Percentiles rank a stretch among this genome's conserved stretches.
These are phyloP conservation scores for Boletus sp. DNA, from an alignment of 1,284 basidiomycete species.

Conservation along the genomic window DNA sequence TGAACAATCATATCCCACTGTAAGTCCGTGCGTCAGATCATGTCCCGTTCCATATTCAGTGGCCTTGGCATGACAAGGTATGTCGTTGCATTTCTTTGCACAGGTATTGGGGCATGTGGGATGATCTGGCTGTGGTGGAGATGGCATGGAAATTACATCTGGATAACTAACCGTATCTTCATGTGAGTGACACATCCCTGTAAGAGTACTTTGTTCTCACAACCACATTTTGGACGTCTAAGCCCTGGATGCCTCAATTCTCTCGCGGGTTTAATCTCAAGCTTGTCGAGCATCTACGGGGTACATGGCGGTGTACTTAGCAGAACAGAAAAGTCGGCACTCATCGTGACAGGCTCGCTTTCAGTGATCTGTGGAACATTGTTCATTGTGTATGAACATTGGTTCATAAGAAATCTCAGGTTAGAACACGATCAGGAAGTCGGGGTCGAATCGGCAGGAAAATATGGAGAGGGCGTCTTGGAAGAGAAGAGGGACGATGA, in stretches of 20 bases:
- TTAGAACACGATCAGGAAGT: slow-evolving; percentile 41
- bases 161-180: slow-evolving; percentile 54
- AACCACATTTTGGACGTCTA: slow-evolving; percentile 1
- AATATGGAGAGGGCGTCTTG: slow-evolving; percentile 45
- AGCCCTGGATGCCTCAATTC: slow-evolving; percentile 55
- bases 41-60: slow-evolving; percentile 2
- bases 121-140: slow-evolving; percentile 57
- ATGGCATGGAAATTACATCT: slow-evolving; percentile 61
- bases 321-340: slow-evolving; percentile 39
- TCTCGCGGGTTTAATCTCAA: slow-evolving; percentile 50
- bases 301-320: slow-evolving; percentile 44
- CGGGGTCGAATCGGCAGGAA: slow-evolving; percentile 43
- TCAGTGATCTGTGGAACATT: slow-evolving; percentile 39
- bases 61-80: slow-evolving; percentile 34
- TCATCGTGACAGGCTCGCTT: slow-evolving; percentile 43
- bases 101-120: slow-evolving; percentile 45
- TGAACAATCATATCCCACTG: slow-evolving; percentile 43
- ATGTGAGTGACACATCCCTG: slow-evolving; percentile 36
- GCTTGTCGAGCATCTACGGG: slow-evolving; percentile 47
- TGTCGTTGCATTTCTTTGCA: slow-evolving; percentile 50
- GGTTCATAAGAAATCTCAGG: slow-evolving; percentile 43
- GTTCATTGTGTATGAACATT: slow-evolving; percentile 39
- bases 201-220: slow-evolving; percentile 3
- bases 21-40: slow-evolving; percentile 27
- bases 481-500: slow-evolving; percentile 25